Percentiles rank a stretch among this genome's conserved stretches.
Conservation (phyloP, 352 stramenopile species). For the Elongisporangium prolatum region DNA sequence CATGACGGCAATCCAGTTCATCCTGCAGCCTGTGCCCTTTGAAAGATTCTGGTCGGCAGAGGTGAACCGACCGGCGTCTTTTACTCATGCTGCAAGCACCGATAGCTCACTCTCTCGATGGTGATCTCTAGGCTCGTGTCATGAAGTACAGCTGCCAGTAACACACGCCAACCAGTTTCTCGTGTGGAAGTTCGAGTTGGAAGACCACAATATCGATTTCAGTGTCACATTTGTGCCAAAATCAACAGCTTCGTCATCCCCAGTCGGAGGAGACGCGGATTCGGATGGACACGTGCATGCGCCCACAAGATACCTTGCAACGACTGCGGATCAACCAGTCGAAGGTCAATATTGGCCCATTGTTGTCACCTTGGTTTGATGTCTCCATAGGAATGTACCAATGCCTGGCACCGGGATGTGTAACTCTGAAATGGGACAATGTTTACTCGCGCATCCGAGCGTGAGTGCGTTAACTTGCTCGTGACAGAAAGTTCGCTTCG, state of each 20-base stretch:
- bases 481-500: neutral
- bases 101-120: neutral
- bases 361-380: neutral
- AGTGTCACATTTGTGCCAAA: constrained; percentile 50
- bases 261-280: constrained; percentile 16
- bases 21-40: constrained; percentile 72
- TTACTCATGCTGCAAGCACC: neutral
- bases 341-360: constrained; percentile 25
- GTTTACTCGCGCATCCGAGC: constrained; percentile 72
- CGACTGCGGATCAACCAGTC: constrained; percentile 37
- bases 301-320: constrained; percentile 52
- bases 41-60: constrained; percentile 41
- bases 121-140: constrained; percentile 30
- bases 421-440: constrained; percentile 74
- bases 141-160: constrained; percentile 51
- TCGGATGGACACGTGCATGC: constrained; percentile 56
- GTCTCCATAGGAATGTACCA: constrained; percentile 37
- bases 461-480: constrained; percentile 16
- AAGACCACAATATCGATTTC: constrained; percentile 81
- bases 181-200: constrained; percentile 81
- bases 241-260: constrained; percentile 9
- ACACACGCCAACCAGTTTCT: constrained; percentile 49
- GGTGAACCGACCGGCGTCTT: neutral
- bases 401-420: constrained; percentile 47
- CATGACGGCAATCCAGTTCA: constrained; percentile 83